A percentile compares a stretch with the other conserved stretches of the same genome.
Evolutionary conservation across 148 eudicot genomes (phyloP).

Genomic region (Persicaria tinctoria): DNA sequence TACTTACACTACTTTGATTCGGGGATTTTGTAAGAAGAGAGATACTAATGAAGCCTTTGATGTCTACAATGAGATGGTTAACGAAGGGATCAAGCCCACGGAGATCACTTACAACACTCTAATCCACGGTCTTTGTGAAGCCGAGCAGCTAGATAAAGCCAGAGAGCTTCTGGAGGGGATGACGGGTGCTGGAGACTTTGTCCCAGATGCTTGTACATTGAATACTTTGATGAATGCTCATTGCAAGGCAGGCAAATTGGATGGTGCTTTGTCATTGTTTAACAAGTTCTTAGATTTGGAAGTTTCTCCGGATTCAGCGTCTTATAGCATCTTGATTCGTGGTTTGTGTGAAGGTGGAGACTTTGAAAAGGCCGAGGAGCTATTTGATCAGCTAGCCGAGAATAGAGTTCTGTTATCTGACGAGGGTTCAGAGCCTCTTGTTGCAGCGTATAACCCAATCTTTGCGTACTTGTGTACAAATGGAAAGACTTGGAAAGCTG

Average conservation of each 20-base stretch:
- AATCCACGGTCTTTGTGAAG: slow-evolving; percentile 37
- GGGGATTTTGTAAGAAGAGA: slow-evolving; percentile 36
- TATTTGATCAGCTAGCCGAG: slow-evolving; percentile 28
- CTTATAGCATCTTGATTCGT: slow-evolving; percentile 36
- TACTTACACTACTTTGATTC: slow-evolving; percentile 38
- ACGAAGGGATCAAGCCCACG: slow-evolving; percentile 26
- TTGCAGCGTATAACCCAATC: slow-evolving; percentile 40
- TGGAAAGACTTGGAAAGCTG: slow-evolving; percentile 38
- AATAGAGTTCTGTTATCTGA: slow-evolving; percentile 25
- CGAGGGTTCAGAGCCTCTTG: slow-evolving; percentile 31
- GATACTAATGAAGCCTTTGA: slow-evolving; percentile 20
- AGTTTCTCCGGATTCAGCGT: slow-evolving; percentile 31
- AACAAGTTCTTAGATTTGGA: slow-evolving; percentile 26
- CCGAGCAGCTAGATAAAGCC: slow-evolving; percentile 24
- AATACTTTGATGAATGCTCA: slow-evolving; percentile 36
- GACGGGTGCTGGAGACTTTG: slow-evolving; percentile 14
- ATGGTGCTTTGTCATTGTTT: slow-evolving; percentile 24
- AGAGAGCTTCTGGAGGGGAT: slow-evolving; percentile 28
- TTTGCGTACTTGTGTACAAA: slow-evolving; percentile 31
- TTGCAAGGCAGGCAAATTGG: slow-evolving; percentile 25
- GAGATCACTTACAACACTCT: slow-evolving; percentile 36
- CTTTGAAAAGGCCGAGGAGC: slow-evolving; percentile 30
- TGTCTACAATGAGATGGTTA: slow-evolving; percentile 32
- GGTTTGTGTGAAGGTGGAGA: slow-evolving; percentile 23
- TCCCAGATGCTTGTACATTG: slow-evolving; percentile 36